Conservation (phyloP, 2,329 filamentous ascomycete genomes). For the Westerdykella sp. region DNA sequence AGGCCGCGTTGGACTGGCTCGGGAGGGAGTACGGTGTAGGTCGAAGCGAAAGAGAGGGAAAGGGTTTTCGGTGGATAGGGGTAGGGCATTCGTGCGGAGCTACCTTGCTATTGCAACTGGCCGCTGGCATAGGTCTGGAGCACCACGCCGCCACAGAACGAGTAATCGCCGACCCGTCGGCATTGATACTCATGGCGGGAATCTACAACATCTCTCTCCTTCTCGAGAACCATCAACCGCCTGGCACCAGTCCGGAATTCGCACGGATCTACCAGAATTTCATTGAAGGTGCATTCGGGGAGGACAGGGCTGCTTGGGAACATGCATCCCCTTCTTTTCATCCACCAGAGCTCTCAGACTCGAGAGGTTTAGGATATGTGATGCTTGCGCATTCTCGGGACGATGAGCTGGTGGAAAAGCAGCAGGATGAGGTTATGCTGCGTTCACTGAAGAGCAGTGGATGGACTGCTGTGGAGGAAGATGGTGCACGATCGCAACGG, state of each 20-base stretch:
- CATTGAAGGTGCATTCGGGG: constrained; percentile 56
- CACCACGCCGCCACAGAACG: neutral
- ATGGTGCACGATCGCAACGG: constrained; percentile 7
- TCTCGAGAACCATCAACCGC: constrained; percentile 39
- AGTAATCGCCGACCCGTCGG: constrained; percentile 15
- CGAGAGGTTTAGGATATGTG: constrained; percentile 16
- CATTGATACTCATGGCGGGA: constrained; percentile 57
- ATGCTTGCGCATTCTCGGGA: constrained; percentile 43
- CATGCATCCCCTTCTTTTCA: constrained; percentile 43
- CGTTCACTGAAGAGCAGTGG: constrained; percentile 42
- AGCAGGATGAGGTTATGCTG: constrained; percentile 55
- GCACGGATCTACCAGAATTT: constrained; percentile 54
- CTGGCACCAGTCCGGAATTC: constrained; percentile 13
- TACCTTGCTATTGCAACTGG: constrained; percentile 56
- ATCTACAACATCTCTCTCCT: constrained; percentile 60
- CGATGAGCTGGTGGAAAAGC: constrained; percentile 47
- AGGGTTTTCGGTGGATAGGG: constrained; percentile 46
- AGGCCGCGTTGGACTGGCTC: constrained; percentile 47
- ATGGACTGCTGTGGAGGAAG: constrained; percentile 24
- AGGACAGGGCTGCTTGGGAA: constrained; percentile 47
- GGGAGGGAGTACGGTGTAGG: constrained; percentile 42
- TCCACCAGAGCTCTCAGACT: constrained; percentile 5
- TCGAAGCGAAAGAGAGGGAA: constrained; percentile 3
- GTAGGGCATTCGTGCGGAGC: constrained; percentile 60
- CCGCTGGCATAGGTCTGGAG: constrained; percentile 12